Percentiles rank a stretch among this genome's conserved stretches.
Conservation (phyloP, 1,284 basidiomycete genomes). For the Tausonia pullulans region DNA sequence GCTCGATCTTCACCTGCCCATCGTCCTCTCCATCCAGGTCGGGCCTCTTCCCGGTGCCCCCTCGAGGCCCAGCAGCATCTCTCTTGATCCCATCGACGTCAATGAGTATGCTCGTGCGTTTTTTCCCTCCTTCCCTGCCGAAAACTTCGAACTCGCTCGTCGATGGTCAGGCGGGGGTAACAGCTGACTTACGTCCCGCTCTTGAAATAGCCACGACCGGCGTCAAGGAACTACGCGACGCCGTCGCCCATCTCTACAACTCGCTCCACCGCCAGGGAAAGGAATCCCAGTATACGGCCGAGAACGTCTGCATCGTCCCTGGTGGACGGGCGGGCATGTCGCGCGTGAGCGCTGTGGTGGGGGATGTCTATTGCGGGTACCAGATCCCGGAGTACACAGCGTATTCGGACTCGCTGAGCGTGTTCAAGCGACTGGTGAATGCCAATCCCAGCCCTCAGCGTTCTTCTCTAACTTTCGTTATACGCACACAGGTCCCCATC, state of each 20-base stretch:
- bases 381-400: slow-evolving; percentile 76
- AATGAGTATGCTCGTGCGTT: slow-evolving; percentile 65
- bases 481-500: slow-evolving; percentile 63
- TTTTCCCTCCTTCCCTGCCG: not conserved
- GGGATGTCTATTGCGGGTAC: slow-evolving; percentile 40
- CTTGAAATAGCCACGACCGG: slow-evolving; percentile 55
- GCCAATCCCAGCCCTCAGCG: slow-evolving; percentile 62
- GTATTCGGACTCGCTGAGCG: slow-evolving; percentile 22
- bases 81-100: slow-evolving; percentile 52
- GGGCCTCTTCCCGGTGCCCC: slow-evolving; percentile 68
- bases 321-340: slow-evolving; percentile 80
- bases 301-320: slow-evolving; percentile 56
- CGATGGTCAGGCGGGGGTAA: no score
- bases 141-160: not conserved
- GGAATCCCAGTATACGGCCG: slow-evolving; percentile 69
- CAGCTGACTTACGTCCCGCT: not conserved
- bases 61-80: slow-evolving; percentile 51
- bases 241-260: slow-evolving; percentile 79
- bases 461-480: no score
- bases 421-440: slow-evolving; percentile 41
- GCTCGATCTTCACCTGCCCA: no score
- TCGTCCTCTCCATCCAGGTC: slow-evolving; percentile 17
- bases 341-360: slow-evolving; percentile 79
- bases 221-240: slow-evolving; percentile 55
- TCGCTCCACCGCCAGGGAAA: slow-evolving; percentile 70